These are phyloP conservation scores for Sphaerulina vaccinii DNA, from an alignment of 2,329 filamentous ascomycete genomes.

Conservation along the genomic window DNA sequence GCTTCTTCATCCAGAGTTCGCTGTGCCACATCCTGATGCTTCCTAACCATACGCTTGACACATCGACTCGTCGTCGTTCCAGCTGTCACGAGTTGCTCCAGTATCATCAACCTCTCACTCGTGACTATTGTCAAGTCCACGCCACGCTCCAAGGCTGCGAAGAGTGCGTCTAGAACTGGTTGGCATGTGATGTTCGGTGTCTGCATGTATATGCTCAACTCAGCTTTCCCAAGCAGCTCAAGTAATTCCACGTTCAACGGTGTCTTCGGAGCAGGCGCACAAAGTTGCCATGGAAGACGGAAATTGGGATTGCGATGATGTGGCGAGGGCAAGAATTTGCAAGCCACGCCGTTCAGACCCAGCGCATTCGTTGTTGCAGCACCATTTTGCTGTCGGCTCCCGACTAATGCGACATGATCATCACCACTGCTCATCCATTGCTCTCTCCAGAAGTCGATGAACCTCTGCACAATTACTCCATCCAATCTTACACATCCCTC, in stretches of 20 bases:
- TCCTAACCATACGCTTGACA: constrained; percentile 58
- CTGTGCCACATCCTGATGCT: constrained; percentile 45
- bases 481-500: constrained; percentile 70
- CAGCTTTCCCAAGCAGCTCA: constrained; percentile 59
- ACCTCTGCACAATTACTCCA: constrained; percentile 60
- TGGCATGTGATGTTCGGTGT: constrained; percentile 75
- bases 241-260: constrained; percentile 67
- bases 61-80: constrained; percentile 70
- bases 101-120: constrained; percentile 44
- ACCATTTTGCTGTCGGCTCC: not conserved
- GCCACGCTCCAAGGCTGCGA: constrained; percentile 62
- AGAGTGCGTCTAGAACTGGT: constrained; percentile 61
- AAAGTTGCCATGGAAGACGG: constrained; percentile 53
- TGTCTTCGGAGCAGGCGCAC: constrained; percentile 57
- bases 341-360: constrained; percentile 43
- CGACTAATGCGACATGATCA: not conserved
- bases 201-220: constrained; percentile 63
- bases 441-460: constrained; percentile 64
- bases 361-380: not conserved
- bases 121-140: constrained; percentile 57
- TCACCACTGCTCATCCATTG: constrained; percentile 60
- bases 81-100: constrained; percentile 78
- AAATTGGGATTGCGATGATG: constrained; percentile 69
- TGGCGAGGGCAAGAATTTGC: constrained; percentile 70
- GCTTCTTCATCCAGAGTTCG: constrained; percentile 44